Conservation (phyloP, 805 yeast genomes). For the Candida alai region DNA sequence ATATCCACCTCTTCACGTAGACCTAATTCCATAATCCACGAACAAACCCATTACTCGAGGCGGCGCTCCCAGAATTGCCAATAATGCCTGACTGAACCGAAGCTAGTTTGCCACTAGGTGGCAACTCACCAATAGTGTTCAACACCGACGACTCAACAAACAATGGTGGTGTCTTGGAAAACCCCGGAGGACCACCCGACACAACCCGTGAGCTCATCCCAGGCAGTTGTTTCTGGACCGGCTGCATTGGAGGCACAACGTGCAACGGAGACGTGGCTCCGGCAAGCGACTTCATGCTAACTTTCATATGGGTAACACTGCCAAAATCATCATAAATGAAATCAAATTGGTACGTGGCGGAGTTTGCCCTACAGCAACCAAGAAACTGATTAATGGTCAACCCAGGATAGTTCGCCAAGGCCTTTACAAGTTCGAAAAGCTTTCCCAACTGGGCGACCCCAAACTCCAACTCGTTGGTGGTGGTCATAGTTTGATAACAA, state of each 20-base stretch:
- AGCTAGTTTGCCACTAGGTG: neutral
- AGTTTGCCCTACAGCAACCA: constrained; percentile 11
- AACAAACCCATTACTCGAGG: constrained; percentile 4
- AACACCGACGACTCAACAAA: constrained; percentile 7
- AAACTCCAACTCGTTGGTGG: constrained; percentile 32
- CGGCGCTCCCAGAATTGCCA: neutral
- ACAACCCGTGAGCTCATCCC: neutral
- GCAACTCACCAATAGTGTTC: constrained; percentile 7
- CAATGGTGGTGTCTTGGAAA: constrained; percentile 9
- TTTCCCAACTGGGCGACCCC: constrained; percentile 33
- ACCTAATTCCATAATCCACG: constrained; percentile 10
- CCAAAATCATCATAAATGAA: constrained; percentile 44
- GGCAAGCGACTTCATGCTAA: constrained; percentile 9
- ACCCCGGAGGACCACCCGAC: constrained; percentile 14
- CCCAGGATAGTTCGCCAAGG: constrained; percentile 23
- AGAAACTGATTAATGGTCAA: constrained; percentile 32
- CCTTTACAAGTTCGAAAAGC: constrained; percentile 29
- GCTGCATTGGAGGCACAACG: constrained; percentile 3
- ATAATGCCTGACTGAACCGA: neutral
- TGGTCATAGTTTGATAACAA: constrained; percentile 35
- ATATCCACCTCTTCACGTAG: too few species aligned
- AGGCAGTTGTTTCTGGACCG: constrained; percentile 2
- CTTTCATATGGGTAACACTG: constrained; percentile 40
- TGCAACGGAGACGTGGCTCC: constrained; percentile 8
- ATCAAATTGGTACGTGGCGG: constrained; percentile 34